Evolutionary conservation across 1,284 basidiomycete genomes (phyloP), one percentile per base, ranked within the genome.

Genomic region (Porogramme epimiltina): DNA sequence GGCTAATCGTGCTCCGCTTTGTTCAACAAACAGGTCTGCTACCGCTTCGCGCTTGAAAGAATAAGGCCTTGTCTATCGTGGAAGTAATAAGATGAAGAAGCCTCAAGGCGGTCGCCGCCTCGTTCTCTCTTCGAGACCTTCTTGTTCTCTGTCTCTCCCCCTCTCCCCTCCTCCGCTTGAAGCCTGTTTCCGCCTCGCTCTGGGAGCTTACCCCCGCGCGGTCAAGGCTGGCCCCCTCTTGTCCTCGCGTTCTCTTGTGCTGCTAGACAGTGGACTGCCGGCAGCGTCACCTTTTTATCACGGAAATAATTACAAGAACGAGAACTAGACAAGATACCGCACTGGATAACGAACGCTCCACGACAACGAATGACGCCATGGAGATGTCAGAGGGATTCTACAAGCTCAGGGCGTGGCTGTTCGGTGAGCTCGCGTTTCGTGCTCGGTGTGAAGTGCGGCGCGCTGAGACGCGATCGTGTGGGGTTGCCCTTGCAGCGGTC

Each of bases 351-450:
- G 22, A 18, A 25, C 20, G n/a, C 45, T 18, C 11, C 33, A 23
- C 34, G 13, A 18, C 18, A 45, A 15, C 20, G 42, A 42, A 51
- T 45, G 45, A 47, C 45, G 39, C 23, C 75, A 77, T 73, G 63
- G 71, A 13, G 38, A 64, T 66, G 6, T 69, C 71, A 23, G 65
- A 69, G n/a, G 52, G 65, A 42, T 80, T 81, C 61, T 63, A 72
- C 45, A 74, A 59, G 58, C 58, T 71, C 20, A 71, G 79, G 50
- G 59, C 69, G 16, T 48, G 68, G 40, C 60, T 70, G 25, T 79
- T 78, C 61, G 59, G 78, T 80, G 48, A 54, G 78, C 68, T 19
- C 15, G n/a, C 34, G 10, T 13, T 26, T 24, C 24, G n/a, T 13
- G 18, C 11, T 4, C 13, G 44, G 15, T 37, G 50, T 25, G 16